A percentile compares a stretch with the other conserved stretches of the same genome.
Evolutionary conservation across 345 rosid species (phyloP).

Genomic region (Adansonia digitata): DNA sequence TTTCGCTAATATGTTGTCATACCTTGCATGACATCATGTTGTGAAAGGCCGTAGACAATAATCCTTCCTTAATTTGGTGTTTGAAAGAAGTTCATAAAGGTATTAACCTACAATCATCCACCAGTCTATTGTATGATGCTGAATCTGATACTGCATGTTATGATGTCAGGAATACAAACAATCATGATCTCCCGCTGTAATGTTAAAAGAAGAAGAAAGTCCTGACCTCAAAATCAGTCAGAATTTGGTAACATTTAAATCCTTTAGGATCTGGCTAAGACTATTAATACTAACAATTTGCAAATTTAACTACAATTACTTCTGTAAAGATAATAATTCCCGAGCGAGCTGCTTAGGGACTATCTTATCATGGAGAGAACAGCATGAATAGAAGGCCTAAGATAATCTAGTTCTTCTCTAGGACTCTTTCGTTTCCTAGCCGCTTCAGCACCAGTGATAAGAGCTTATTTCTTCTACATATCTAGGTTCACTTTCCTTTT

Average conservation of each 20-base stretch:
- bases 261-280: not conserved
- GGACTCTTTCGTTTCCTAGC: not conserved
- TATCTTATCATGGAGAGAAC: not conserved
- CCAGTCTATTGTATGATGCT: not conserved
- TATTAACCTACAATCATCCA: not conserved
- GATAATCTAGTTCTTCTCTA: not conserved
- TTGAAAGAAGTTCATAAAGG: too few species aligned
- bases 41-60: too few species aligned
- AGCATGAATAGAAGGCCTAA: too few species aligned
- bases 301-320: not conserved
- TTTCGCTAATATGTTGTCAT: not conserved
- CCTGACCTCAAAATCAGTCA: not conserved
- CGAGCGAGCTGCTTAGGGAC: not conserved
- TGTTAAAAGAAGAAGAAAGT: not conserved
- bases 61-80: too few species aligned
- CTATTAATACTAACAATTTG: constrained; percentile 2
- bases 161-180: not conserved
- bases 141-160: not conserved
- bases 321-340: not conserved
- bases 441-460: constrained; percentile 6
- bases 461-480: constrained; percentile 10
- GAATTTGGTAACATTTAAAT: not conserved
- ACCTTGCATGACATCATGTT: too few species aligned
- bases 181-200: not conserved
- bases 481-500: constrained; percentile 6